Evolutionary conservation across 108 stramenopile species (phyloP).

Genomic region (Parietichytrium sp.): DNA sequence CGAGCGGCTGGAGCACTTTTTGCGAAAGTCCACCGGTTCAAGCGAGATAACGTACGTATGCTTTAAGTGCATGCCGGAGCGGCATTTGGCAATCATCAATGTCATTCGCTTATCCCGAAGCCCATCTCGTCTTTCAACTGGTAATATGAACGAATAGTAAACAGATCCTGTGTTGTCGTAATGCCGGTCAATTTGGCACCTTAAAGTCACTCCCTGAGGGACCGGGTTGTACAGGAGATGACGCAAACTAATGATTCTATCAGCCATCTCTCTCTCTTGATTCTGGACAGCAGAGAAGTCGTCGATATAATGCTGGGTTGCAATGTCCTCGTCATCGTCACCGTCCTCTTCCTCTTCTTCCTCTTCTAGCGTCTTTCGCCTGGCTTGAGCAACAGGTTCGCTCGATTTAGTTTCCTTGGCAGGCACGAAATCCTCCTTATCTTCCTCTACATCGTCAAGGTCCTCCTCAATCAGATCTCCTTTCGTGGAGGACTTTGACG

Average conservation of each 20-base stretch:
- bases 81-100: slow-evolving; percentile 29
- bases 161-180: slow-evolving; percentile 9
- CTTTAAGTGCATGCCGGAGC: background rate
- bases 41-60: slow-evolving; percentile 15
- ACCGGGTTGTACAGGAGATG: background rate
- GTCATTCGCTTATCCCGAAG: slow-evolving; percentile 35
- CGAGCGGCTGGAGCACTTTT: slow-evolving; percentile 3
- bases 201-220: slow-evolving; percentile 27
- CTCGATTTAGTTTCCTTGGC: background rate
- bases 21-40: slow-evolving; percentile 11
- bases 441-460: background rate
- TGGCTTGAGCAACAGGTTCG: background rate
- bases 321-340: background rate
- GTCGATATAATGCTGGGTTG: background rate
- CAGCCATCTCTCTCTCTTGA: background rate
- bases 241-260: background rate
- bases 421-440: background rate
- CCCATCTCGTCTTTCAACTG: slow-evolving; percentile 5
- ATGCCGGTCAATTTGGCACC: slow-evolving; percentile 10
- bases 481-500: background rate
- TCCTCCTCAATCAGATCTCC: background rate
- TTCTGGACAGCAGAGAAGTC: slow-evolving; percentile 25
- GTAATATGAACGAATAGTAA: slow-evolving; percentile 26
- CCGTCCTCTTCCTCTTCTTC: background rate
- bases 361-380: background rate